Evolutionary conservation across 805 yeast species (phyloP), one percentile per base, ranked within the genome.

Genomic region (Nematodospora valgi): DNA sequence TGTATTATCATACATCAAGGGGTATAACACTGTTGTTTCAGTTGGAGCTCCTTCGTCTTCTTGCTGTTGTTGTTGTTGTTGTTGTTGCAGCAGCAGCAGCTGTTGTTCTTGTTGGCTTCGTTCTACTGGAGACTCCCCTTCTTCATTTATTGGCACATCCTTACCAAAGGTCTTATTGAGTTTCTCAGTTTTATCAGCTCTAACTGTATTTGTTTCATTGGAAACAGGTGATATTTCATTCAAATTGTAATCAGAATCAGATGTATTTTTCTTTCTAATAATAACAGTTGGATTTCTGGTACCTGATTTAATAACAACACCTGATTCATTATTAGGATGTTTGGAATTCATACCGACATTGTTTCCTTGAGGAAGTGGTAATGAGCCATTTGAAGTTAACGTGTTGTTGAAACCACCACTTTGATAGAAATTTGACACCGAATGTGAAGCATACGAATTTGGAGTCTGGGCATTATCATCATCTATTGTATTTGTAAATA

Each of bases 401-500:
- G n/a, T n/a, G n/a, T n/a, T n/a, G n/a, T n/a, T n/a, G n/a, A n/a
- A n/a, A n/a, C n/a, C n/a, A n/a, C n/a, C n/a, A n/a, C 19, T 18
- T 9, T 10, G 11, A 4, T 11, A 15, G 6, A 23, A 11, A 11
- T 9, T 6, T 11, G n/a, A 24, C 7, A 6, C 23, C 34, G 6
- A n/a, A n/a, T 5, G 11, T 6, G 27, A 16, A 10, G 15, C 10
- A 21, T 19, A 10, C n/a, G 41, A 28, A 14, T 15, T 22, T 17
- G 41, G 34, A 12, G 41, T 38, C 23, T 38, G 34, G 4, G 41
- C 32, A 27, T 38, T 38, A 30, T 38, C 35, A 13, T 38, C 41
- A 27, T 34, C 41, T 11, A 38, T 28, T 14, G 35, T 38, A 20
- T 34, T 38, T n/a, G 27, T 18, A 10, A 26, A 21, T 7, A 23